Base-by-base conservation (phyloP, 2,329 filamentous ascomycete genomes). In the Emericellopsis cladophorae region DNA sequence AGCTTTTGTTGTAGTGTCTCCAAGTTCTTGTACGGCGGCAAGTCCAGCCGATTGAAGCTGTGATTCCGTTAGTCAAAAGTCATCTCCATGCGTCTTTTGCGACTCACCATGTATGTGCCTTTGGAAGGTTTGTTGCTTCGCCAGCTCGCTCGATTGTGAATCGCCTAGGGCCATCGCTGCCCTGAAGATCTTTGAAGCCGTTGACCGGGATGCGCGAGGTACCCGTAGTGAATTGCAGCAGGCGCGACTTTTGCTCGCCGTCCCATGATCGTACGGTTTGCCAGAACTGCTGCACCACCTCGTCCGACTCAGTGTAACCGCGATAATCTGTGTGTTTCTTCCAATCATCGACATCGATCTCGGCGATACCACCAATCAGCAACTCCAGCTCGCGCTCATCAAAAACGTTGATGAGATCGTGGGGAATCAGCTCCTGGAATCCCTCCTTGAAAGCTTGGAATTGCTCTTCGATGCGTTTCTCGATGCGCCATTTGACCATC, bases 271-370 rank as follows among this genome's bases (percentile, higher is more conserved):
- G 81, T 49, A 98, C 92, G 45, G 84, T 90, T 70, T 95, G 89
- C 92, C 92, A 98, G 75, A 98, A 98, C 70, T 93, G 89, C 61
- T 93, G 85, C 49, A 98, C 92, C 22, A 98, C 92, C 56, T 95
- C 87, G 54, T 98, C 92, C 43, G 81, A 88, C 65, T 98, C 92
- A 9, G 93, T 95, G 72, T 98, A 98, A 41, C 92, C 92, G 52
- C 92, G 84, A 64, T 98, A 98, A 58, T 98, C 92, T 37, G 92
- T 98, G 66, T 98, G 92, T 72, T 98, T 98, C 82, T 98, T 96
- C 92, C 92, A 98, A 64, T 98, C 92, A 45, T 98, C 92, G 14
- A 98, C 90, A 55, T 98, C 92, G 51, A 98, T 98, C 64, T 98
- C 92, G n/a, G 92, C 92, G 53, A 98, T 98, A 73, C 92, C 92